Base-by-base conservation (phyloP, 2,329 filamentous ascomycete species). In the Pseudocercospora eumusae region DNA sequence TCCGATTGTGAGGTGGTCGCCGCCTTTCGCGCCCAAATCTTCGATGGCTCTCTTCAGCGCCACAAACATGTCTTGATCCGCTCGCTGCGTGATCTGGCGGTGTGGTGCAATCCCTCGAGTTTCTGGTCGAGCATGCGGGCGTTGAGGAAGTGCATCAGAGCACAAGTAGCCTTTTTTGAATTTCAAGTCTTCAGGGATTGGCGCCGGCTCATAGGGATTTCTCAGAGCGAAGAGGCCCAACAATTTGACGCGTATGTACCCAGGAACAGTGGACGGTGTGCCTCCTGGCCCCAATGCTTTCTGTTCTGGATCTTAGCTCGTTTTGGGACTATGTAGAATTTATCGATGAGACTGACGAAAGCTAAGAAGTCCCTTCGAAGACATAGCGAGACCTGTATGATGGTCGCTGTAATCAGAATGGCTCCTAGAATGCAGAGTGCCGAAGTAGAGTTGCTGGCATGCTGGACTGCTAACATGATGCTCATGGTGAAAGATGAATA, bases 81-180 rank as follows among this genome's bases (percentile, higher is more conserved):
- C 84, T 44, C 81, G 82, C 72, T 96, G 90, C 73, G 88, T 84
- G 18, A 88, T 81, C 76, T 96, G 91, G 2, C 91, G 84, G 71
- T 96, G 91, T 0, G 91, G 91, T 0, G 91, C 91, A 61, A 96
- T 91, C 54, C 91, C 91, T 44, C 81, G 84, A 9, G 93, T 88
- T 2, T 76, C 73, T 1, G 91, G 92, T 0, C 90, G 84, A 0
- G 82, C 80, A 0, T 88, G 88, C 2, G 76, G 72, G 0, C 91
- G 86, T 60, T 81, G 81, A 0, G 88, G 86, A 0, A 95, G 80
- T 31, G 77, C 75, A 9, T 11, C 3, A 25, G 47, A 28, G 8
- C 71, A 69, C 25, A 95, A 82, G 69, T 89, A 84, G 10, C 90
- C 89, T 1, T 73, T 70, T 13, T 81, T 74, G 0, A 87, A 86